Evolutionary conservation across 139 green algal species (phyloP).

Genomic region (Limnomonas spitsbergensis): DNA sequence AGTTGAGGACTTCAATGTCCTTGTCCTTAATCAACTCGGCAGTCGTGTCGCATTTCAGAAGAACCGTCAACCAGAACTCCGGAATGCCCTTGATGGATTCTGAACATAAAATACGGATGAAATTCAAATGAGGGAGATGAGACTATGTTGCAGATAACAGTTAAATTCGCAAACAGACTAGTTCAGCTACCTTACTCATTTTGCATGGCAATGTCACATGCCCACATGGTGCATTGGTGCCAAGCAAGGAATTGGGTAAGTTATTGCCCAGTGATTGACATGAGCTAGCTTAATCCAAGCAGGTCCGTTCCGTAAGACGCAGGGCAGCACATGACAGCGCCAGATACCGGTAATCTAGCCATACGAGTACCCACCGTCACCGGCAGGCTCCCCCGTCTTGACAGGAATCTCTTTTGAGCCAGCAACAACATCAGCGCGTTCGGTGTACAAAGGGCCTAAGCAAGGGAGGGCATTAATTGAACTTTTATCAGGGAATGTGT

Average conservation of each 20-base stretch:
- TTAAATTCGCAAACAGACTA: too few species aligned
- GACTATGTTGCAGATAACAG: too few species aligned
- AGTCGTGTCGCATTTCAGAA: conserved; percentile 69
- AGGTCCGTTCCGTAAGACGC: too few species aligned
- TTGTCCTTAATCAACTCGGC: conserved; percentile 74
- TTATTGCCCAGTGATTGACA: too few species aligned
- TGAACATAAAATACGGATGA: conserved; percentile 3
- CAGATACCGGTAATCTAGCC: too few species aligned
- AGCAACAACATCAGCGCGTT: conserved; percentile 65
- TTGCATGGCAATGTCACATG: too few species aligned
- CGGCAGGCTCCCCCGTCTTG: conserved; percentile 37
- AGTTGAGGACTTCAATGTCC: conserved; percentile 81
- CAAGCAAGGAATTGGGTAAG: too few species aligned
- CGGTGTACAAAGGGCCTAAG: conserved; percentile 74
- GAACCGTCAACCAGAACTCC: conserved; percentile 80
- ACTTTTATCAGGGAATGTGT: neutral
- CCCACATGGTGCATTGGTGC: too few species aligned
- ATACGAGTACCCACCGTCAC: conserved; percentile 9
- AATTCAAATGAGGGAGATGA: neutral
- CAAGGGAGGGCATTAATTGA: neutral
- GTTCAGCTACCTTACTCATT: too few species aligned
- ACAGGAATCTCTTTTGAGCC: conserved; percentile 58
- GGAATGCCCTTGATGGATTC: conserved; percentile 65
- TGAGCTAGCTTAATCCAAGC: too few species aligned
- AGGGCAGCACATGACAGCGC: too few species aligned